A percentile compares a stretch with the other conserved stretches of the same genome.
Evolutionary conservation across 2,329 filamentous ascomycete species (phyloP).

Genomic region (Penicillium sp.): DNA sequence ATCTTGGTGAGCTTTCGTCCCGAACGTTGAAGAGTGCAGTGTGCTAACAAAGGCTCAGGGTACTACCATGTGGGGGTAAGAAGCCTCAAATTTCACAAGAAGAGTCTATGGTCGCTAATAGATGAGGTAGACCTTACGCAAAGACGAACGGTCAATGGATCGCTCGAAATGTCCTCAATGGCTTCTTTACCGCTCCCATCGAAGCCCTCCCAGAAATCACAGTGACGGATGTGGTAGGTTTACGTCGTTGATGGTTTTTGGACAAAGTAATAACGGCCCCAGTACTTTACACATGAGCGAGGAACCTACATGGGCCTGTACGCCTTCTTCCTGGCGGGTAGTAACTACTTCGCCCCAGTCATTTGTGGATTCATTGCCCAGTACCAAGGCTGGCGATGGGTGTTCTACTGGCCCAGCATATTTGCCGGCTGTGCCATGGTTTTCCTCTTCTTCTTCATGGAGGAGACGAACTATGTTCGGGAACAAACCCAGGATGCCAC

Average conservation of each 20-base stretch:
- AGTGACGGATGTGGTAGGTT: slow-evolving; percentile 43
- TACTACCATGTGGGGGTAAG: slow-evolving; percentile 36
- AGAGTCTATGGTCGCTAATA: neutral
- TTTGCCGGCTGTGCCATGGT: slow-evolving; percentile 47
- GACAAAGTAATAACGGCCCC: neutral
- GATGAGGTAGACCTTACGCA: slow-evolving; percentile 30
- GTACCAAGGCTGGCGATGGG: slow-evolving; percentile 49
- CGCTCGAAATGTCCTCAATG: slow-evolving; percentile 36
- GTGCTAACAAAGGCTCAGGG: slow-evolving; percentile 17
- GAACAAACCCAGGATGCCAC: slow-evolving; percentile 14
- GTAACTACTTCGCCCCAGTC: slow-evolving; percentile 46
- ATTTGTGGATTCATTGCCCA: slow-evolving; percentile 49
- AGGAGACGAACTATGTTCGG: slow-evolving; percentile 54
- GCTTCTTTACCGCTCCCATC: slow-evolving; percentile 43
- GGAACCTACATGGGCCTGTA: slow-evolving; percentile 44
- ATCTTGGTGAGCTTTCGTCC: slow-evolving; percentile 26
- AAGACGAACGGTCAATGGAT: slow-evolving; percentile 40
- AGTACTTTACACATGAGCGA: slow-evolving; percentile 46
- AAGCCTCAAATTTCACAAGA: neutral
- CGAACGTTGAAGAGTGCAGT: neutral
- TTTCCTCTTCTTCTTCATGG: slow-evolving; percentile 55
- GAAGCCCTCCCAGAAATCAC: slow-evolving; percentile 43
- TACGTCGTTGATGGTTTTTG: neutral
- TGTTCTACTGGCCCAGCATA: slow-evolving; percentile 53
- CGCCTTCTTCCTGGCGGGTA: slow-evolving; percentile 41